Evolutionary conservation across 2,329 filamentous ascomycete species (phyloP).

Genomic region (Albifimbria verrucaria): DNA sequence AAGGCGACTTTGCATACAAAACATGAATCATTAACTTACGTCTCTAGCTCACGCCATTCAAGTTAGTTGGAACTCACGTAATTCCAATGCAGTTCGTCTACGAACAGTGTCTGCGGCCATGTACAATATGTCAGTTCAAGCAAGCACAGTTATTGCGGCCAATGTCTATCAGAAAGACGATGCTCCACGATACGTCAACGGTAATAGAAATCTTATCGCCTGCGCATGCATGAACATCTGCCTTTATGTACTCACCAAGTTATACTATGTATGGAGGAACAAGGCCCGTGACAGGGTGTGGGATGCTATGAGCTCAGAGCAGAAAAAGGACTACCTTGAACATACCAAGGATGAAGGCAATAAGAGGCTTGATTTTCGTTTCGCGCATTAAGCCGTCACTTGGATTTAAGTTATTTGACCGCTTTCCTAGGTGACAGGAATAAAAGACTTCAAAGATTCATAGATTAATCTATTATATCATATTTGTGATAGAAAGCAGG

Average conservation of each 20-base stretch:
- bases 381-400: conserved; percentile 13
- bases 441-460: no score
- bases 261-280: conserved; percentile 12
- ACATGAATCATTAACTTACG: neutral
- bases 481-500: no score
- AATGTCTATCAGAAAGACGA: conserved; percentile 26
- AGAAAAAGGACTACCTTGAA: conserved; percentile 7
- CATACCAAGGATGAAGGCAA: conserved; percentile 12
- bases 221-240: conserved; percentile 5
- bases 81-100: conserved; percentile 57
- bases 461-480: no score
- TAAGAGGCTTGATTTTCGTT: conserved; percentile 13
- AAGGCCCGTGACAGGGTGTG: conserved; percentile 10
- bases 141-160: conserved; percentile 33
- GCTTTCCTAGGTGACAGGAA: no score
- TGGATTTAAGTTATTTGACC: no score
- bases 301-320: conserved; percentile 6
- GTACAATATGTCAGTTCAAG: conserved; percentile 53
- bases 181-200: conserved; percentile 6
- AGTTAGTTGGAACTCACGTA: conserved; percentile 56
- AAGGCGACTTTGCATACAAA: conserved; percentile 18
- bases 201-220: conserved; percentile 6
- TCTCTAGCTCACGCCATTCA: conserved; percentile 27
- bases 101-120: conserved; percentile 56
- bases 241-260: conserved; percentile 9